Conservation (phyloP, 2,329 filamentous ascomycete species). For the Phaeosphaeriaceae sp. region DNA sequence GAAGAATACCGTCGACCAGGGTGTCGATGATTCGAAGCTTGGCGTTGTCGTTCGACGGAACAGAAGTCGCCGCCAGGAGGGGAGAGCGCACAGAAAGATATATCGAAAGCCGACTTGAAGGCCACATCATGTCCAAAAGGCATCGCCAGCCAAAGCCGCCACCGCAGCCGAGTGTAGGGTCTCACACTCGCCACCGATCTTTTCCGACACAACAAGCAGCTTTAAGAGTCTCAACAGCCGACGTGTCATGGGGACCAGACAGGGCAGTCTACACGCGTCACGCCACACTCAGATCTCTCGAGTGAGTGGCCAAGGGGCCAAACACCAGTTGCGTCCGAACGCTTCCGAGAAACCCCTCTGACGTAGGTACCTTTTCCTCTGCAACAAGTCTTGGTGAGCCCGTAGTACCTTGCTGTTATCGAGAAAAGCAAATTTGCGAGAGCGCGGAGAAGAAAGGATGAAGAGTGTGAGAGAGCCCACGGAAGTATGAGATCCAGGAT, state of each 20-base stretch:
- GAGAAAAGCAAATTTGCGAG: slow-evolving; percentile 3
- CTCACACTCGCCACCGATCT: slow-evolving; percentile 5
- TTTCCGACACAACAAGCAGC: slow-evolving; percentile 7
- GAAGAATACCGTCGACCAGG: background rate
- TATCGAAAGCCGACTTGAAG: background rate
- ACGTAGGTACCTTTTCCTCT: slow-evolving; percentile 5
- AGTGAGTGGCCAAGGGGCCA: background rate
- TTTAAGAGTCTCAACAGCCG: slow-evolving; percentile 14
- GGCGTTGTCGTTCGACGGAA: background rate
- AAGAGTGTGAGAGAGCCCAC: slow-evolving; percentile 4
- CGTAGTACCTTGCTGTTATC: slow-evolving; percentile 15
- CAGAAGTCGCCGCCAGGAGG: background rate
- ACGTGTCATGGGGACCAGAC: slow-evolving; percentile 15
- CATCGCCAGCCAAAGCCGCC: slow-evolving; percentile 2
- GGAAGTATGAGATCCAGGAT: slow-evolving; percentile 10
- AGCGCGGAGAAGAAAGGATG: background rate
- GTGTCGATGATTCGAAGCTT: background rate
- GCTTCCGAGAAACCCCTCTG: slow-evolving; percentile 4
- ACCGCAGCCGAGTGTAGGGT: background rate
- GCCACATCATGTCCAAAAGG: background rate
- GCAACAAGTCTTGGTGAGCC: slow-evolving; percentile 5
- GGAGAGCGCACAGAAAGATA: too few species aligned
- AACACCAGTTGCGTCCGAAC: slow-evolving; percentile 1
- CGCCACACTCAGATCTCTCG: slow-evolving; percentile 5
- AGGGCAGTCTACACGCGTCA: slow-evolving; percentile 8